Evolutionary conservation across 164 flowering plant species (phyloP).

Genomic region (Dillenia suffruticosa): DNA sequence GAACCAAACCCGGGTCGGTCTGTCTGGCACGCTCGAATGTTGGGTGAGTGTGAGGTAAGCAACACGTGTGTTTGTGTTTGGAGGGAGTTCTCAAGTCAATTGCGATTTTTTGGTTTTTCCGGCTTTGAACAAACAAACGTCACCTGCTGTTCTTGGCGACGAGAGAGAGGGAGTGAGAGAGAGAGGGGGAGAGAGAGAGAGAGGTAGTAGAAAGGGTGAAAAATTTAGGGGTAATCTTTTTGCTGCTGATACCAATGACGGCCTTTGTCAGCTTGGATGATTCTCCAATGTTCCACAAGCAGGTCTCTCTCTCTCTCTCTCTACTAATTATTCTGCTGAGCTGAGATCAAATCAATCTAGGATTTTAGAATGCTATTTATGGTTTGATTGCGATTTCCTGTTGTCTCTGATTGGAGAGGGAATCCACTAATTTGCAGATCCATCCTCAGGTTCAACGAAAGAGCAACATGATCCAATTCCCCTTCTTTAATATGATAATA

Average conservation of each 20-base stretch:
- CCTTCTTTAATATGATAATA: background rate
- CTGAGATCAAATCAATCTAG: background rate
- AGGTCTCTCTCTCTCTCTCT: constrained; percentile 18
- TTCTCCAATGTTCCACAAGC: constrained; percentile 73
- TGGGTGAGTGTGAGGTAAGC: too few relatives aligned
- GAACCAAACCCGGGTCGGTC: too few relatives aligned
- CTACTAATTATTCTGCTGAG: background rate
- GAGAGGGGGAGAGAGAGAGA: too few relatives aligned
- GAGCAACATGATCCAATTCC: background rate
- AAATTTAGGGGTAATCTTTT: too few relatives aligned
- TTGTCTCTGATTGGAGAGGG: background rate
- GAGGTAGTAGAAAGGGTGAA: too few relatives aligned
- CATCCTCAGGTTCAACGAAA: background rate
- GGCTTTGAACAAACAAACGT: too few relatives aligned
- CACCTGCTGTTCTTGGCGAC: too few relatives aligned
- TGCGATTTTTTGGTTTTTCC: too few relatives aligned
- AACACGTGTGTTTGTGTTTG: too few relatives aligned
- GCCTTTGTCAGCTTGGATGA: constrained; percentile 52
- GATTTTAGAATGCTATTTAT: background rate
- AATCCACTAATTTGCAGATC: background rate
- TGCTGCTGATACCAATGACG: constrained; percentile 24
- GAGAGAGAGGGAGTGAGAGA: too few relatives aligned
- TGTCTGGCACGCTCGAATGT: too few relatives aligned
- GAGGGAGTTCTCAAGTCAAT: too few relatives aligned
- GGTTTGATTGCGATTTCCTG: background rate